A percentile compares a stretch with the other conserved stretches of the same genome.
Conservation (phyloP, 2,329 filamentous ascomycete species). For the Colletotrichum sp. region DNA sequence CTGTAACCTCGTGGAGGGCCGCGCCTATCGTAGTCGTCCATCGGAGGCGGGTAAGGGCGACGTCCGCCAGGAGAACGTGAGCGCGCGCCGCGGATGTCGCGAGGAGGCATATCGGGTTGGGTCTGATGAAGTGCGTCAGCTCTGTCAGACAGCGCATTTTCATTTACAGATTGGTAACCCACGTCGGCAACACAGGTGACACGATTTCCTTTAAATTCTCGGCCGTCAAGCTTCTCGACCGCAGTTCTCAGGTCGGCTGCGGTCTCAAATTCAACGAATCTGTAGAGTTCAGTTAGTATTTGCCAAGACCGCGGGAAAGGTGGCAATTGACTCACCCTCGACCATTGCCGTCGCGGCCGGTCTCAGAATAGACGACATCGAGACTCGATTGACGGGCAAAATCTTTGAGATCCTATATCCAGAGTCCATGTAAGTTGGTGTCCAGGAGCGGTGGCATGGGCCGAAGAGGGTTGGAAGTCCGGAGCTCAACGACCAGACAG, state of each 20-base stretch:
- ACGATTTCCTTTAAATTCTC: constrained; percentile 88
- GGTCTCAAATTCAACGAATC: constrained; percentile 98
- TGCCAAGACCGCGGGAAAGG: background rate
- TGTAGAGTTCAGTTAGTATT: constrained; percentile 38
- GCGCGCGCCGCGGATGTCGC: constrained; percentile 71
- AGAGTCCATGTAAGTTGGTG: constrained; percentile 78
- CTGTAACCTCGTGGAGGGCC: constrained; percentile 83
- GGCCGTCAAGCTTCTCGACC: constrained; percentile 91
- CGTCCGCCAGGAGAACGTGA: constrained; percentile 77
- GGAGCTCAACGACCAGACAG: background rate
- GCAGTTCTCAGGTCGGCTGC: constrained; percentile 87
- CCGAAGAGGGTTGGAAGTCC: constrained; percentile 16
- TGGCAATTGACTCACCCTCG: constrained; percentile 72
- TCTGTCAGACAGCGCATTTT: background rate
- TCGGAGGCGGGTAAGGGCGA: constrained; percentile 70
- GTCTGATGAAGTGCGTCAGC: constrained; percentile 53
- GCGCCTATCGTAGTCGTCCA: constrained; percentile 85
- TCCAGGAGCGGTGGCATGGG: constrained; percentile 27
- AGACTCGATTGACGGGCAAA: constrained; percentile 96
- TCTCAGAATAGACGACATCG: constrained; percentile 98
- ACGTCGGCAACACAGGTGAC: constrained; percentile 92
- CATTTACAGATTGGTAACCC: constrained; percentile 41
- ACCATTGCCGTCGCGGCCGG: constrained; percentile 87
- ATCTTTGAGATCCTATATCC: constrained; percentile 98
- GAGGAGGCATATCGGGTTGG: constrained; percentile 76